Evolutionary conservation across 768 basidiomycete species (phyloP), one percentile per base, ranked within the genome.

Genomic region (Russula dissimulans): DNA sequence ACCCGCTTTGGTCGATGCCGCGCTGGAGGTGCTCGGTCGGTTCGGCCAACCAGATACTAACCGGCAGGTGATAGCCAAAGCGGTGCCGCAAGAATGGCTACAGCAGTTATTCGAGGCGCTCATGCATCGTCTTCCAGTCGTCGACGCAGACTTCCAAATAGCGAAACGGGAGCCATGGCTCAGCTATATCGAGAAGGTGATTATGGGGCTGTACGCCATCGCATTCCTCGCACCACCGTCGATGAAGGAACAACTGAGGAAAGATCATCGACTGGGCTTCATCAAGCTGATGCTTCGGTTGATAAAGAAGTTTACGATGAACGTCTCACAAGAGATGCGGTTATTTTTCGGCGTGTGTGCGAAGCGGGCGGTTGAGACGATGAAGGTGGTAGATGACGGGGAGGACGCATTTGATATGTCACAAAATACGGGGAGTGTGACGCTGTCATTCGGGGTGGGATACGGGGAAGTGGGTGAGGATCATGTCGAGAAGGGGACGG

Each of bases 1-100:
- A 22, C 82, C 87, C 0, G 70, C 77, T 29, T 75, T 85, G 41
- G 77, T 83, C 8, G 90, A 94, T 65, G 73, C 82, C 36, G 90
- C 91, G n/a, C 76, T 97, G 54, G 90, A 95, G 61, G 83, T 85
- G 3, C 89, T 94, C 67, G 86, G 88, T n/a, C 82, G 84, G 43
- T 73, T 97, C 57, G 81, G 84, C 38, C 86, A 88, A 51, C 73
- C 76, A 17, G 95, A 98, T 72, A 73, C 76, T 36, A 95, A 93
- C 69, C 86, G 95, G 29, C 81, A 84, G 64, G 74, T 86, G 34
- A 76, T 97, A 52, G 78, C 86, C 17, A 74, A 78, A 43, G 75
- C 81, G 14, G 75, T 95, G 9, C 80, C 88, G 1, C 72, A 78
- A 51, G 66, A 72, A 5, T 80, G 81, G 65, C 70, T 93, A 41